A percentile compares a stretch with the other conserved stretches of the same genome.
phyloP scores from a whole-genome alignment of 768 basidiomycete genomes.

The Lactarius psammicola region DNA sequence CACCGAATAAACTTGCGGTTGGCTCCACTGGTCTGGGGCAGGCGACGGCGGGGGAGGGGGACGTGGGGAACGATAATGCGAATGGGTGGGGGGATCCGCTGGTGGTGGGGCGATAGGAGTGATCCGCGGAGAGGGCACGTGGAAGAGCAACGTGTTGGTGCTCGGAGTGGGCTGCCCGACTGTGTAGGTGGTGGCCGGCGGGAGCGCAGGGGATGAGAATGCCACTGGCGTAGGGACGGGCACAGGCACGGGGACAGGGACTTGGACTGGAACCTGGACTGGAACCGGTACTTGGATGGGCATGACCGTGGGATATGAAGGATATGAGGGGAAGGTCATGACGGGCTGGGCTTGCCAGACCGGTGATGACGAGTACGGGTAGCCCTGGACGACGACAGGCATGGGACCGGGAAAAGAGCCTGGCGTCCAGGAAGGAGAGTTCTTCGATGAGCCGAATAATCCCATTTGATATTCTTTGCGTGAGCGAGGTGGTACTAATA shows the following conservation, averaged over 20 bases:
- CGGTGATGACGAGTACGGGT: background rate
- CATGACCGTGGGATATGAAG: background rate
- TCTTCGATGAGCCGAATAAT: background rate
- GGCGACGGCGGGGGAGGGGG: background rate
- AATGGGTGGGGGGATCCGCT: too few relatives aligned
- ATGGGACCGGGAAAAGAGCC: constrained; percentile 8
- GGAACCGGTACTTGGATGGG: background rate
- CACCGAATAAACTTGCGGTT: too few relatives aligned
- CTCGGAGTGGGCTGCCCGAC: background rate
- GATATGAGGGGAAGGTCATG: background rate
- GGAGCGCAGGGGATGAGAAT: background rate
- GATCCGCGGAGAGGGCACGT: background rate
- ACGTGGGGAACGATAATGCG: background rate
- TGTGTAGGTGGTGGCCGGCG: background rate
- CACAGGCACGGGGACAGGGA: background rate
- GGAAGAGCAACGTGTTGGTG: background rate
- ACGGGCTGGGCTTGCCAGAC: constrained; percentile 6
- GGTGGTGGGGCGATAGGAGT: too few relatives aligned
- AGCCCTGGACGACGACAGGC: too few relatives aligned
- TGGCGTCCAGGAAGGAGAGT: constrained; percentile 3
- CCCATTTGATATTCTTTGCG: background rate
- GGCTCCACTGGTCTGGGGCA: background rate
- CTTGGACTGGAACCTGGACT: background rate
- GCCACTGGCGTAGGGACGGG: constrained; percentile 4
- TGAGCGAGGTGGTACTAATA: too few relatives aligned